These are phyloP conservation scores for Aeschynomene evenia DNA, from an alignment of 306 rosid species.

Conservation along the genomic window DNA sequence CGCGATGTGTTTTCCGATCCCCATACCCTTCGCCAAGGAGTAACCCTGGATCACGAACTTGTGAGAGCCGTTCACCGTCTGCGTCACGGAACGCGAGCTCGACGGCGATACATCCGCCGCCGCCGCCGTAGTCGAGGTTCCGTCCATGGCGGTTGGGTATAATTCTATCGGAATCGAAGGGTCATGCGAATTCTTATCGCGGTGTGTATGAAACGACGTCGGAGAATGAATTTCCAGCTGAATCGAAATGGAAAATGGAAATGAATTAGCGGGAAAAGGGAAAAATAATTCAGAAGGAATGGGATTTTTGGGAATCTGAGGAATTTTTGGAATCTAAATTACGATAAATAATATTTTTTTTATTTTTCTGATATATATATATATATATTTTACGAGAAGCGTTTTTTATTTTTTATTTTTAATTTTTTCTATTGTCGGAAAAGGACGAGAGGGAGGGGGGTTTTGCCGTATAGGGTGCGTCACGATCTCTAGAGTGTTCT, in stretches of 20 bases:
- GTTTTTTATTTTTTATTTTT: too few species aligned
- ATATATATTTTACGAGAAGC: not conserved
- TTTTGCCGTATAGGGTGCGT: not conserved
- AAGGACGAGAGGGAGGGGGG: too few species aligned
- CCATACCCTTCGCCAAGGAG: slow-evolving; percentile 83
- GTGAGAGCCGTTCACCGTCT: slow-evolving; percentile 82
- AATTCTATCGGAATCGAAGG: not conserved
- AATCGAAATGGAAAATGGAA: not conserved
- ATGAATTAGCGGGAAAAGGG: not conserved
- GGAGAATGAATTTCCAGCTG: not conserved
- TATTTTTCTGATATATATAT: not conserved
- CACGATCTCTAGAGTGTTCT: not conserved
- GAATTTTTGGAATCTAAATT: not conserved
- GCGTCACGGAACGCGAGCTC: slow-evolving; percentile 74
- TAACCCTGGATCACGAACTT: slow-evolving; percentile 78
- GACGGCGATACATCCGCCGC: slow-evolving; percentile 41
- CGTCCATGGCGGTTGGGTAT: slow-evolving; percentile 25
- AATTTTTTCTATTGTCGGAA: too few species aligned
- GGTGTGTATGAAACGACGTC: not conserved
- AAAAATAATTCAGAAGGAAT: not conserved
- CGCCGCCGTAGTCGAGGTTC: not conserved
- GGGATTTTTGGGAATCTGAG: not conserved
- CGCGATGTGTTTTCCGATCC: slow-evolving; percentile 81
- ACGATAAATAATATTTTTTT: not conserved
- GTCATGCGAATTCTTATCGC: not conserved